A percentile compares a stretch with the other conserved stretches of the same genome.
phyloP scores from a whole-genome alignment of 352 stramenopile species.

The Elongisporangium prolatum region DNA sequence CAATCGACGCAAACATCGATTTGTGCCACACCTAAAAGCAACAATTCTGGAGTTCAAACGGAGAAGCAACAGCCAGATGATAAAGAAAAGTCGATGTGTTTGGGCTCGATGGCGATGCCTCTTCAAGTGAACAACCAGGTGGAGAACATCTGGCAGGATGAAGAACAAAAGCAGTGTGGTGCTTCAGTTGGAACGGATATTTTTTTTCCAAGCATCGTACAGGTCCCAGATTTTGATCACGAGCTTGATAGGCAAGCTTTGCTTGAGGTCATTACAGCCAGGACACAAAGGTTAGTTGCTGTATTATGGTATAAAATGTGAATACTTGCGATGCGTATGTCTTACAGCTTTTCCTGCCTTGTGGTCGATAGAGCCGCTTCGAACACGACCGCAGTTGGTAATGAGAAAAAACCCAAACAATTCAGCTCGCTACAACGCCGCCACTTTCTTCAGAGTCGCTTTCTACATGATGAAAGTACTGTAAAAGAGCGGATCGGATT shows the following conservation, averaged over 20 bases:
- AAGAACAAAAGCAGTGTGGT: neutral
- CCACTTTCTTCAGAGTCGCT: constrained; percentile 41
- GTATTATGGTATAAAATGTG: constrained; percentile 2
- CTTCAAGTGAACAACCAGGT: too few relatives aligned
- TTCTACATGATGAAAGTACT: constrained; percentile 35
- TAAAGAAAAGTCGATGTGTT: too few relatives aligned
- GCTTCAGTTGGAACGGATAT: neutral
- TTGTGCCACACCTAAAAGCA: too few relatives aligned
- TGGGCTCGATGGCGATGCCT: too few relatives aligned
- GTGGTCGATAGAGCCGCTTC: too few relatives aligned
- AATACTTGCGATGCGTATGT: constrained; percentile 1
- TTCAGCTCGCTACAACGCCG: constrained; percentile 38
- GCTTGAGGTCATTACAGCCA: constrained; percentile 15
- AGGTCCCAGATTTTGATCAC: constrained; percentile 20
- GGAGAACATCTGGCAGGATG: too few relatives aligned
- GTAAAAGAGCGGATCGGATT: constrained; percentile 33
- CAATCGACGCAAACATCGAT: too few relatives aligned
- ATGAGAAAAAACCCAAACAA: neutral
- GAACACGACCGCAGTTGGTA: too few relatives aligned
- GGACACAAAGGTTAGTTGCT: constrained; percentile 27
- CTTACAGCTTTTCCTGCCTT: neutral
- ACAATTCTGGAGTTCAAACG: too few relatives aligned
- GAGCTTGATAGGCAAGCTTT: constrained; percentile 21
- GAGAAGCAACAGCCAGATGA: too few relatives aligned
- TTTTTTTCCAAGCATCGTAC: constrained; percentile 2